Evolutionary conservation across 768 basidiomycete genomes (phyloP).

Genomic region (Tulasnella sp.): DNA sequence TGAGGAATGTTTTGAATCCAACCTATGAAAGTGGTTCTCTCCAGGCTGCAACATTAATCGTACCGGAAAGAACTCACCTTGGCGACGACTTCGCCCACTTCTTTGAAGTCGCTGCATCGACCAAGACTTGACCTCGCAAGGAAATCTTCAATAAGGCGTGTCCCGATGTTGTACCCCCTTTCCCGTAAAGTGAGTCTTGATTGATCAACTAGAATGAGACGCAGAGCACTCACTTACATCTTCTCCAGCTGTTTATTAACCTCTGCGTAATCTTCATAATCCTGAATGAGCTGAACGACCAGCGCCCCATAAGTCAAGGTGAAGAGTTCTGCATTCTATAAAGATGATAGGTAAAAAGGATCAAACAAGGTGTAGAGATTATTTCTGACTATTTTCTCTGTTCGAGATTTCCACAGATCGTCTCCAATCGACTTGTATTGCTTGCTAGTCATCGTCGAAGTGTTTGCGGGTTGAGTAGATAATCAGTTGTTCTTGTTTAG

Average conservation of each 20-base stretch:
- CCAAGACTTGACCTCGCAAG: conserved; percentile 83
- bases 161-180: conserved; percentile 99
- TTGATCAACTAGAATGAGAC: not conserved
- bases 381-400: conserved; percentile 80
- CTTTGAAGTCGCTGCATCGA: conserved; percentile 84
- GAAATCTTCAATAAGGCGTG: conserved; percentile 91
- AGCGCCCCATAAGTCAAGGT: conserved; percentile 93
- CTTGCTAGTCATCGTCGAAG: conserved; percentile 28
- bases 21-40: conserved; percentile 39
- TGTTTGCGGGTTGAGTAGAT: not conserved
- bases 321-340: conserved; percentile 91
- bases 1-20: conserved; percentile 95
- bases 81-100: conserved; percentile 88
- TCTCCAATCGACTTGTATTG: conserved; percentile 84
- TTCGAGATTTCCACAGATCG: conserved; percentile 87
- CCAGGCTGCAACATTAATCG: conserved; percentile 1
- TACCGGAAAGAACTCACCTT: conserved; percentile 44
- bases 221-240: conserved; percentile 27
- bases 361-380: not conserved
- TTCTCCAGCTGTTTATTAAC: conserved; percentile 95
- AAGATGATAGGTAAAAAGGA: not conserved
- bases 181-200: not conserved
- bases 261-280: conserved; percentile 94
- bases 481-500: not conserved
- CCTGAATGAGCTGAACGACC: conserved; percentile 96